phyloP scores from a whole-genome alignment of 2,329 filamentous ascomycete genomes.

The Phialocephala subalpina region DNA sequence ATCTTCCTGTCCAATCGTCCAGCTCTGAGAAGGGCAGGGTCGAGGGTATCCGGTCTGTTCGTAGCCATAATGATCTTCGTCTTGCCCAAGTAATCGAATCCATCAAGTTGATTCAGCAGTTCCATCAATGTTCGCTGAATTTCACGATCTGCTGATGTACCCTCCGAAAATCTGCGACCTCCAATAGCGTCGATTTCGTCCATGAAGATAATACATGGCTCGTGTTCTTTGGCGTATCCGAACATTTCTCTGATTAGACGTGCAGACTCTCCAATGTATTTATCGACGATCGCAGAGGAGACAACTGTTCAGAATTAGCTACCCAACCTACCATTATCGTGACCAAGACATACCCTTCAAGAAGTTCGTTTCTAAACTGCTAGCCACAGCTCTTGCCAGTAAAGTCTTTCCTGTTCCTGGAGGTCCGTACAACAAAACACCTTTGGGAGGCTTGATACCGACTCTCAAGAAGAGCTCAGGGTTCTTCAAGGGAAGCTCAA shows the following conservation, averaged over 20 bases:
- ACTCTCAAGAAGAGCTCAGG: slow-evolving; percentile 96
- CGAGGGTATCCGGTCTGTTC: slow-evolving; percentile 94
- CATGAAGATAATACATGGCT: slow-evolving; percentile 99
- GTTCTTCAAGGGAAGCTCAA: slow-evolving; percentile 97
- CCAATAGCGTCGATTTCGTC: slow-evolving; percentile 99
- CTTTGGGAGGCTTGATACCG: slow-evolving; percentile 98
- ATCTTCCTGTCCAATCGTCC: slow-evolving; percentile 97
- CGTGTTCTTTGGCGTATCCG: slow-evolving; percentile 98
- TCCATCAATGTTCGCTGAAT: slow-evolving; percentile 99
- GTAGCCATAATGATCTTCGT: slow-evolving; percentile 99
- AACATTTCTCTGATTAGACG: slow-evolving; percentile 99
- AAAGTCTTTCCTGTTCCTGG: slow-evolving; percentile 97
- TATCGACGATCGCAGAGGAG: slow-evolving; percentile 98
- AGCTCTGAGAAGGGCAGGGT: slow-evolving; percentile 90
- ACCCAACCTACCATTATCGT: slow-evolving; percentile 13
- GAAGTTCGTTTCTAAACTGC: slow-evolving; percentile 97
- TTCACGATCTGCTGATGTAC: slow-evolving; percentile 95
- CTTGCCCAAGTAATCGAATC: slow-evolving; percentile 99
- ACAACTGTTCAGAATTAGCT: slow-evolving; percentile 69
- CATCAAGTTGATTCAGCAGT: slow-evolving; percentile 96
- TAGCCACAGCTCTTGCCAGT: slow-evolving; percentile 91
- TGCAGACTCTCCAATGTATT: slow-evolving; percentile 98
- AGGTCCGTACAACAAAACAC: slow-evolving; percentile 93
- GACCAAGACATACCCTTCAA: slow-evolving; percentile 75
- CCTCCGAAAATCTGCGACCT: slow-evolving; percentile 94